Base-by-base conservation (phyloP, 495 filamentous ascomycete species). In the Extremus antarcticus region DNA sequence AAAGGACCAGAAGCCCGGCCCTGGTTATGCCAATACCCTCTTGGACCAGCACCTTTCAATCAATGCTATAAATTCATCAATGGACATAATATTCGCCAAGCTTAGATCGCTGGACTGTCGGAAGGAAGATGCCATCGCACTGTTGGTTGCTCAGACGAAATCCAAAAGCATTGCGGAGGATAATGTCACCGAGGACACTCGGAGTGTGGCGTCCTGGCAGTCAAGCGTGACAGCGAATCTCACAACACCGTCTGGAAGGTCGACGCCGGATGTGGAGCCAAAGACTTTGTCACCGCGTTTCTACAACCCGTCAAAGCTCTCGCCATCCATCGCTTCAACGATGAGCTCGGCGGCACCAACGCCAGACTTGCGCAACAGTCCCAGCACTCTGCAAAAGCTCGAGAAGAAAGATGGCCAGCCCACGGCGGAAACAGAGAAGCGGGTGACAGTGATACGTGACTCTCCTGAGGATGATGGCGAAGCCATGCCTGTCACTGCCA, bases 31-130 rank as follows among this genome's bases (percentile, higher is more conserved):
- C 4, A 57, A 61, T 35, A 46, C 47, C 8, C 49, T 61, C 41
- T 54, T 61, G 15, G 58, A 61, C 23, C 54, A 61, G 54, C 58
- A 61, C 23, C 23, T 61, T 23, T 53, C 32, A 1, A 32, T 61
- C 7, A 51, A 53, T n/a, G 58, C 58, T 2, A 57, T 61, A 49
- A 61, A 56, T 50, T 46, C 25, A 25, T 56, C 58, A n/a, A 61
- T 61, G 53, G 58, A 61, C 38, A 57, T 61, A n/a, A 57, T 54
- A 43, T 61, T 61, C 45, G 58, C 58, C 2, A 56, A 57, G 29
- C 29, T 61, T 15, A 61, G 53, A 24, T 56, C 58, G 20, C 49
- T 61, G 0, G 58, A 61, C 3, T 61, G 58, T 29, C 15, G 54
- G 2, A 61, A 57, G 29, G 58, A 61, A 39, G 58, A 48, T 19